A percentile compares a stretch with the other conserved stretches of the same genome.
Conservation (phyloP, 305 asterid genomes). For the Striga hermonthica region DNA sequence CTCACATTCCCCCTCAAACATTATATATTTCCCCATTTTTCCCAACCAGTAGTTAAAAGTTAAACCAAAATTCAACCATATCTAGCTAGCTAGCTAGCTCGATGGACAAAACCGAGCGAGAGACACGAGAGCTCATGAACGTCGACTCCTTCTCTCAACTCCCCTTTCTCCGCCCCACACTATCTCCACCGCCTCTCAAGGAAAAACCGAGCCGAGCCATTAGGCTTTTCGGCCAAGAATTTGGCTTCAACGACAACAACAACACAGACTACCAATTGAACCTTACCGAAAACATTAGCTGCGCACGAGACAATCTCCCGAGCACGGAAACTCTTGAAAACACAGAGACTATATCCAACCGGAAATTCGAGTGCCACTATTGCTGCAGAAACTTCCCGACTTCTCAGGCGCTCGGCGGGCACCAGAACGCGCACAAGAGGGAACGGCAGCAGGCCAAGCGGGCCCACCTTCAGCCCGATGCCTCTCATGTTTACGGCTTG, state of each 20-base stretch:
- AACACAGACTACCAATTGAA: neutral
- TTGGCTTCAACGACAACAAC: conserved; percentile 31
- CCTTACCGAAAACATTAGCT: neutral
- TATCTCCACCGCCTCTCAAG: conserved; percentile 26
- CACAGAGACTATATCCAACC: neutral
- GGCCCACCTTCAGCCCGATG: conserved; percentile 38
- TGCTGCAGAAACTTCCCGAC: conserved; percentile 56
- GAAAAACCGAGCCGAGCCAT: conserved; percentile 39
- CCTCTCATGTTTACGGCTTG: conserved; percentile 31
- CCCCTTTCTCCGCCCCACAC: conserved; percentile 61
- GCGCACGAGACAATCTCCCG: neutral
- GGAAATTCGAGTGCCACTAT: conserved; percentile 52
- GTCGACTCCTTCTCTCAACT: conserved; percentile 75
- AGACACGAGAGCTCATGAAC: conserved; percentile 69
- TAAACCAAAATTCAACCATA: neutral
- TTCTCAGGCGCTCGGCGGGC: conserved; percentile 59
- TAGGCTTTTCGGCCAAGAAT: conserved; percentile 69
- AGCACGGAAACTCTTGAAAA: neutral
- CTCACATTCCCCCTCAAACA: neutral
- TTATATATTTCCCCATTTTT: neutral
- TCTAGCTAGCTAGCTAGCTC: neutral
- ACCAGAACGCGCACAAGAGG: conserved; percentile 56
- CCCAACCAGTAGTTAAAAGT: neutral
- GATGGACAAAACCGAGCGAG: conserved; percentile 60
- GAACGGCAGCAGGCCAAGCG: conserved; percentile 52